These are phyloP conservation scores for Xylaria polymorpha DNA, from an alignment of 2,329 filamentous ascomycete species.

Conservation along the genomic window DNA sequence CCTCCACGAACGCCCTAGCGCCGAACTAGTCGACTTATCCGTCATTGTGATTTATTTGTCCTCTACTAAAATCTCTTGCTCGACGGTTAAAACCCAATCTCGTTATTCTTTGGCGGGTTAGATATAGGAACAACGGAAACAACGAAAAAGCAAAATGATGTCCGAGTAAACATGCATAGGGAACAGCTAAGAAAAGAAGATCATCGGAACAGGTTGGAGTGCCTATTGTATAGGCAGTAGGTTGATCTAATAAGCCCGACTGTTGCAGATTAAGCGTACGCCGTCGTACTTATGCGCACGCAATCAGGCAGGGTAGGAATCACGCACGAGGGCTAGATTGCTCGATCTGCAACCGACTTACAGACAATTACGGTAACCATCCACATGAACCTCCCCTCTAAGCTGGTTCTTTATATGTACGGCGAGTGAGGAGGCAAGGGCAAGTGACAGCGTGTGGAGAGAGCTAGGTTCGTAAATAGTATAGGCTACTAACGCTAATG, in stretches of 20 bases:
- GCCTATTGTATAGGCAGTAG: not conserved
- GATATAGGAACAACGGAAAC: conserved; percentile 2
- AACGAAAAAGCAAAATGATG: not conserved
- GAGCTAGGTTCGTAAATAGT: conserved; percentile 26
- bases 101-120: not conserved
- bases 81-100: not conserved
- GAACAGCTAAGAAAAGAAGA: not conserved
- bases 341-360: not conserved
- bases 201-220: conserved; percentile 4
- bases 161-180: not conserved
- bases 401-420: conserved; percentile 12
- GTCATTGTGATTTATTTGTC: conserved; percentile 33
- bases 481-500: conserved; percentile 25
- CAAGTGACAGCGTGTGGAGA: conserved; percentile 23
- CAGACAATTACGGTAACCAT: conserved; percentile 15
- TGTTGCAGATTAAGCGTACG: not conserved
- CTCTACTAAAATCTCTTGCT: not conserved
- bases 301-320: conserved; percentile 4
- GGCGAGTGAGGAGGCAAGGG: not conserved
- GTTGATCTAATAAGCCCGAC: not conserved
- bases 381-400: conserved; percentile 7
- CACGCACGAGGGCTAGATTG: conserved; percentile 3
- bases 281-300: conserved; percentile 7
- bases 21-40: conserved; percentile 34
- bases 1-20: conserved; percentile 38